Conservation (phyloP, 2,329 filamentous ascomycete species). For the Arthroderma sp. region DNA sequence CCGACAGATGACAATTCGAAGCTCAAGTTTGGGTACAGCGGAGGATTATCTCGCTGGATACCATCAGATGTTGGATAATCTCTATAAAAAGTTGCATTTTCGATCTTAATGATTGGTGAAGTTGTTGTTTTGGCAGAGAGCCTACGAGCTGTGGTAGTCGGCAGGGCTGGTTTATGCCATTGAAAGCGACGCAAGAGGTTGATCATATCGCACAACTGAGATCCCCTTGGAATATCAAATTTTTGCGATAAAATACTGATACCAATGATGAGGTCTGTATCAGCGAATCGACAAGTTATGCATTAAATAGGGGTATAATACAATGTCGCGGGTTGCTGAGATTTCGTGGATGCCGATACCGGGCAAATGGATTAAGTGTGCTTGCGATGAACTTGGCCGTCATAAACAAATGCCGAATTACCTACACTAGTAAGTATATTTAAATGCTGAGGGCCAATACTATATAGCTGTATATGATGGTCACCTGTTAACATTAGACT, state of each 20-base stretch:
- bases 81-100: conserved; percentile 72
- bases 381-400: too few relatives aligned
- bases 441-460: too few relatives aligned
- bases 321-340: neutral
- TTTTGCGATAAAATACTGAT: neutral
- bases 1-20: conserved; percentile 50
- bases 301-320: neutral
- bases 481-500: too few relatives aligned
- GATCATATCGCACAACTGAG: neutral
- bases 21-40: conserved; percentile 59
- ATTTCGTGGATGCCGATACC: neutral
- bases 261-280: neutral
- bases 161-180: neutral
- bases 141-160: neutral
- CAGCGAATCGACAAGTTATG: neutral
- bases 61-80: conserved; percentile 49
- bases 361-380: too few relatives aligned
- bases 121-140: conserved; percentile 14
- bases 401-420: too few relatives aligned
- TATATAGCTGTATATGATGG: too few relatives aligned
- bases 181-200: neutral
- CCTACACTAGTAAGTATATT: too few relatives aligned
- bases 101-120: conserved; percentile 55
- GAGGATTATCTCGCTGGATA: conserved; percentile 46
- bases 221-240: neutral